Evolutionary conservation across 148 eudicot species (phyloP).

Genomic region (Camellia japonica): DNA sequence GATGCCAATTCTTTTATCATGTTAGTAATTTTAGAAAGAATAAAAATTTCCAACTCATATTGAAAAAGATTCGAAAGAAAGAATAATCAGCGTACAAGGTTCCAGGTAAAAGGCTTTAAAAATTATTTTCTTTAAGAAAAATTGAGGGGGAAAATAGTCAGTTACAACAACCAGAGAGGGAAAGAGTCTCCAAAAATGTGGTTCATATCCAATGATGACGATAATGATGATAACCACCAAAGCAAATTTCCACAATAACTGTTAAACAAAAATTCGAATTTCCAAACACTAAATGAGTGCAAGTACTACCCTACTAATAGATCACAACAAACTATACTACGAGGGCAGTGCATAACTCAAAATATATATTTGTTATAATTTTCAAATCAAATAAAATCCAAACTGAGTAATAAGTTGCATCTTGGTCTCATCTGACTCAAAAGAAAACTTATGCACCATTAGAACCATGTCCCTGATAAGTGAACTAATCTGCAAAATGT

Average conservation of each 20-base stretch:
- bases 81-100: background rate
- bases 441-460: background rate
- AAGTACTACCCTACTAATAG: background rate
- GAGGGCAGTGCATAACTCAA: background rate
- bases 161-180: background rate
- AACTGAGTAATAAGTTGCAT: too few relatives aligned
- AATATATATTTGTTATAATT: background rate
- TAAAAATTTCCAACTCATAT: conserved; percentile 3
- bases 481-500: background rate
- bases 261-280: background rate
- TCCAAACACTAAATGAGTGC: background rate
- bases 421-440: background rate
- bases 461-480: background rate
- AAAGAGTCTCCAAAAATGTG: background rate
- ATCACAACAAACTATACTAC: too few relatives aligned
- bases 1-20: background rate
- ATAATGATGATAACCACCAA: background rate
- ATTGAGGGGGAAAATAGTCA: background rate
- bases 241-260: conserved; percentile 2
- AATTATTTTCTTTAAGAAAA: background rate
- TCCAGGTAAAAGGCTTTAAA: background rate
- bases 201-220: background rate
- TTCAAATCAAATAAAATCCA: background rate
- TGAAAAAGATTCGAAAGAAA: background rate
- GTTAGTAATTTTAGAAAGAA: background rate